These are phyloP conservation scores for Hyphopichia khmerensis DNA, from an alignment of 1,139 yeast genomes.

Conservation along the genomic window DNA sequence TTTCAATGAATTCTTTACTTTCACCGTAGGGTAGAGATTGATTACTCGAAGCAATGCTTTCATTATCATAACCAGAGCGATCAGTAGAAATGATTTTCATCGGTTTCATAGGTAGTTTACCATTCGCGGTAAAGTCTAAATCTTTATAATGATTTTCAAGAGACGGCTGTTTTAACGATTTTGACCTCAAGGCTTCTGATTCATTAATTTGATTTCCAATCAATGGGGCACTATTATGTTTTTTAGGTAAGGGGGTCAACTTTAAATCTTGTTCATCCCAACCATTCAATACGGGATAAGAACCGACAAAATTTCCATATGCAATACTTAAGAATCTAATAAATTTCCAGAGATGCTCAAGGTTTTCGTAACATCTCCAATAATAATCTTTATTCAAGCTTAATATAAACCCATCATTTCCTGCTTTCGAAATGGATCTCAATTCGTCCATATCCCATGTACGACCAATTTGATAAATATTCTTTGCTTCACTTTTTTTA, in stretches of 20 bases:
- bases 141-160: conserved; percentile 26
- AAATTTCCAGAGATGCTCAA: conserved; percentile 60
- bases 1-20: conserved; percentile 3
- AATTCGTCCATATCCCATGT: conserved; percentile 88
- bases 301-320: conserved; percentile 66
- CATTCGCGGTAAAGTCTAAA: conserved; percentile 45
- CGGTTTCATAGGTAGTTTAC: conserved; percentile 43
- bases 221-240: neutral
- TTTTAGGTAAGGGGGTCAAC: conserved; percentile 24
- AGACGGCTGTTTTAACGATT: conserved; percentile 20
- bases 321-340: conserved; percentile 61
- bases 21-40: conserved; percentile 5
- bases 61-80: conserved; percentile 10
- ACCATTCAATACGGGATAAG: conserved; percentile 57
- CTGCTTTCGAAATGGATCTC: conserved; percentile 49
- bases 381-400: conserved; percentile 76
- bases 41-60: neutral
- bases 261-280: conserved; percentile 35
- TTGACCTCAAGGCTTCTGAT: conserved; percentile 23
- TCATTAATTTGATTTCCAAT: conserved; percentile 15
- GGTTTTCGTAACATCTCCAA: conserved; percentile 75
- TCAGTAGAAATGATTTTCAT: conserved; percentile 38
- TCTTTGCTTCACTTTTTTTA: conserved; percentile 66
- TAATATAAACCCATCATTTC: conserved; percentile 58
- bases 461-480: conserved; percentile 84